Evolutionary conservation across 306 rosid species (phyloP).

Genomic region (Glycine soja): DNA sequence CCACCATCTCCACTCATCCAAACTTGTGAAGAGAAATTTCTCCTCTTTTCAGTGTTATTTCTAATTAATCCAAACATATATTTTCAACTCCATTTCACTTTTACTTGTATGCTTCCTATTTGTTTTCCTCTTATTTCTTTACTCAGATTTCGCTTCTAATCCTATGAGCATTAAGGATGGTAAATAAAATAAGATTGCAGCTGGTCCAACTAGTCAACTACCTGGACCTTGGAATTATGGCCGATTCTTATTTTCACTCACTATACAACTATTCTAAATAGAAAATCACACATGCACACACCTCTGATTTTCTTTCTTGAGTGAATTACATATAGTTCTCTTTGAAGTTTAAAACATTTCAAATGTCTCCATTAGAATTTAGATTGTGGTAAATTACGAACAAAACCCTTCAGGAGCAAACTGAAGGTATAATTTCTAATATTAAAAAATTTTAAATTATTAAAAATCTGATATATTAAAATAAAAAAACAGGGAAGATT

Average conservation of each 20-base stretch:
- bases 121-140: no score
- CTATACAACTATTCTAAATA: background rate
- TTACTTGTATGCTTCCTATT: no score
- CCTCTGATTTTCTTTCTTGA: background rate
- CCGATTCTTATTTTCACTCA: background rate
- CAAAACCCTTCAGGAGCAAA: background rate
- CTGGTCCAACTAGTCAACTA: background rate
- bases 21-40: no score
- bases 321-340: background rate
- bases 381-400: constrained; percentile 3
- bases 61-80: no score
- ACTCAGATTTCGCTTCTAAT: no score
- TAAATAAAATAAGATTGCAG: background rate
- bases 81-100: no score
- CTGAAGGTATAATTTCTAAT: background rate
- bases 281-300: background rate
- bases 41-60: no score
- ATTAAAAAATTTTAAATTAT: background rate
- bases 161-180: background rate
- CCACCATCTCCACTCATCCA: no score
- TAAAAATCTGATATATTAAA: no score
- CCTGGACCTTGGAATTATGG: background rate
- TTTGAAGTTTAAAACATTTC: constrained; percentile 23
- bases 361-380: background rate
- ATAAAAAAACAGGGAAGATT: background rate